A percentile compares a stretch with the other conserved stretches of the same genome.
Evolutionary conservation across 2,329 filamentous ascomycete genomes (phyloP).

Genomic region (Epichloe hybrida): DNA sequence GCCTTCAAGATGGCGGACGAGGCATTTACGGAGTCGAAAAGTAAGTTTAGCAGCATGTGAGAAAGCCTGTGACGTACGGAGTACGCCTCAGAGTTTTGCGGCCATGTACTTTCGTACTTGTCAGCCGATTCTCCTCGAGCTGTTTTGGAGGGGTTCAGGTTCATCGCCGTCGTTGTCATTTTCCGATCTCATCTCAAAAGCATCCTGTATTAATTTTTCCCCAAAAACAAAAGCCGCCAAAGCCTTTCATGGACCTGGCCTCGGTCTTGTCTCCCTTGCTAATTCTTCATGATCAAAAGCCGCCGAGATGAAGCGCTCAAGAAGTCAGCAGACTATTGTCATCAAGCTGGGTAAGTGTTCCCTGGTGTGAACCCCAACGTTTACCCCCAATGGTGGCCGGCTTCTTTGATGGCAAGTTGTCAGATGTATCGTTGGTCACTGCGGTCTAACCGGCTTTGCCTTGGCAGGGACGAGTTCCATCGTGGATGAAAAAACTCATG

Average conservation of each 20-base stretch:
- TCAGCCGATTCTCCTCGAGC: background rate
- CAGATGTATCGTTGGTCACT: background rate
- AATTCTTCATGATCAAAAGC: slow-evolving; percentile 12
- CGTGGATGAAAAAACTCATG: slow-evolving; percentile 88
- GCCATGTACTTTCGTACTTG: background rate
- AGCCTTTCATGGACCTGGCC: slow-evolving; percentile 4
- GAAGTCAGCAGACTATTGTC: slow-evolving; percentile 42
- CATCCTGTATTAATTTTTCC: background rate
- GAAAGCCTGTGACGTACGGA: background rate
- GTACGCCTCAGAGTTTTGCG: background rate
- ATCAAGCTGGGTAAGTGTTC: slow-evolving; percentile 65
- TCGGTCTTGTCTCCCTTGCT: background rate
- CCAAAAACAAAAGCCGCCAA: background rate
- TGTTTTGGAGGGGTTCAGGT: background rate
- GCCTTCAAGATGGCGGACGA: slow-evolving; percentile 9
- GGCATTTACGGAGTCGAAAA: slow-evolving; percentile 6
- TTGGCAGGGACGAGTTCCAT: slow-evolving; percentile 88
- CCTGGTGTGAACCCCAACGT: background rate
- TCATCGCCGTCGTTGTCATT: slow-evolving; percentile 3
- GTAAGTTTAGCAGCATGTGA: slow-evolving; percentile 5
- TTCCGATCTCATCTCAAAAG: background rate
- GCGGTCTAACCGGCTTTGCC: background rate
- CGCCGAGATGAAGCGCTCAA: slow-evolving; percentile 50
- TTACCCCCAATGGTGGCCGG: background rate
- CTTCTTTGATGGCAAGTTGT: background rate